phyloP scores from a whole-genome alignment of 768 basidiomycete genomes.

The Hysterangium stoloniferum region DNA sequence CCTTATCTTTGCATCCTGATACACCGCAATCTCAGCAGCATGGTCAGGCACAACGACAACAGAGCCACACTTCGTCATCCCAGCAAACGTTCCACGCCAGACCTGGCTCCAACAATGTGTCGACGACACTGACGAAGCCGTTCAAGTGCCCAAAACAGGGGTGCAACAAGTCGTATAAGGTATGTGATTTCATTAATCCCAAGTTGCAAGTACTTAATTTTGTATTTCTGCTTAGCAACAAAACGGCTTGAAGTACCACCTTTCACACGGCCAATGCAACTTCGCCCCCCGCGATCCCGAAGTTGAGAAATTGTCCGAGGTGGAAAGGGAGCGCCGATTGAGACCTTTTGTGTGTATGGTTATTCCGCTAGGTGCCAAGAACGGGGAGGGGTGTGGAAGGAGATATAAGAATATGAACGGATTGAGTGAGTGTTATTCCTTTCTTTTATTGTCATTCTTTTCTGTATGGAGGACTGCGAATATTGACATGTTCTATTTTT shows the following conservation, averaged over 20 bases:
- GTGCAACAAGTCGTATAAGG: conserved; percentile 95
- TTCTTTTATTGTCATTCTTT: conserved; percentile 3
- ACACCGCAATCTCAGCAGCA: not conserved
- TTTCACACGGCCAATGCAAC: conserved; percentile 89
- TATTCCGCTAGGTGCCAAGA: conserved; percentile 26
- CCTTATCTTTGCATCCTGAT: not conserved
- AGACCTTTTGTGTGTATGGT: conserved; percentile 88
- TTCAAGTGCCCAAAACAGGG: conserved; percentile 92
- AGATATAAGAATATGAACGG: conserved; percentile 99
- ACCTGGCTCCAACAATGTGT: conserved; percentile 26
- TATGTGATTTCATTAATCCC: too few species aligned
- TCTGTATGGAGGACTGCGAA: not conserved
- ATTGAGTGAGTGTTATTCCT: conserved; percentile 39
- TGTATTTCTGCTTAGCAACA: conserved; percentile 8
- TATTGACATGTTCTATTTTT: not conserved
- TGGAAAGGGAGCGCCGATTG: conserved; percentile 69
- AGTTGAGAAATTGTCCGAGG: conserved; percentile 30
- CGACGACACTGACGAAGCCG: conserved; percentile 75
- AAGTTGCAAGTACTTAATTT: conserved; percentile 37
- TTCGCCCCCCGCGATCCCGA: conserved; percentile 84
- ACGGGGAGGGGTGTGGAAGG: conserved; percentile 28
- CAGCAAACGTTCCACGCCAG: not conserved
- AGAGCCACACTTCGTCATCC: conserved; percentile 9
- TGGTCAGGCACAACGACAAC: not conserved
- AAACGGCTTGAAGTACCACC: conserved; percentile 83